Percentiles rank a stretch among this genome's conserved stretches.
These are phyloP conservation scores for Aspergillus bertholletiae DNA, from an alignment of 495 filamentous ascomycete species.

Conservation along the genomic window DNA sequence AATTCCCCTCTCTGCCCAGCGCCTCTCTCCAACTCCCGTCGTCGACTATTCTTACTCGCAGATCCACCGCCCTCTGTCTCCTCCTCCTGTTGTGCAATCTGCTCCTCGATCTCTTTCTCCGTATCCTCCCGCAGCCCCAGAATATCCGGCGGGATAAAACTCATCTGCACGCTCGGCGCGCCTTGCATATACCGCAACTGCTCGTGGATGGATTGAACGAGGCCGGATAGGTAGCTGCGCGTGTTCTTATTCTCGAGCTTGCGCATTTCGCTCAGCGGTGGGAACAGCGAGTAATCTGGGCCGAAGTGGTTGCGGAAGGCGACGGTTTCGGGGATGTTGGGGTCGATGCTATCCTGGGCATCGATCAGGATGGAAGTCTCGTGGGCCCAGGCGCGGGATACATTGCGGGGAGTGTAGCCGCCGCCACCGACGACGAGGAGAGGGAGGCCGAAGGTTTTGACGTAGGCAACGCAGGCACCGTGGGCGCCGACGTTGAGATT, in stretches of 20 bases:
- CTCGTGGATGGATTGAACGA: slow-evolving; percentile 72
- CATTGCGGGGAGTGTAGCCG: slow-evolving; percentile 96
- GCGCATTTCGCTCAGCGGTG: slow-evolving; percentile 65
- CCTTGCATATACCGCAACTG: slow-evolving; percentile 81
- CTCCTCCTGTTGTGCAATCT: slow-evolving; percentile 58
- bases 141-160: slow-evolving; percentile 75
- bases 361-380: slow-evolving; percentile 89
- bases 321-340: slow-evolving; percentile 66
- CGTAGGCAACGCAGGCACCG: slow-evolving; percentile 83
- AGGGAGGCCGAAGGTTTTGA: slow-evolving; percentile 73
- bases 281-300: slow-evolving; percentile 75
- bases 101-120: slow-evolving; percentile 72
- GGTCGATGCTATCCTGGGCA: slow-evolving; percentile 65
- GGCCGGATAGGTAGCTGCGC: slow-evolving; percentile 66
- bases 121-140: slow-evolving; percentile 71
- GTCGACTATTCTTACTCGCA: slow-evolving; percentile 22
- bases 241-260: slow-evolving; percentile 76
- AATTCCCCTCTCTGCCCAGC: slow-evolving; percentile 40
- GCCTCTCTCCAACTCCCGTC: slow-evolving; percentile 41
- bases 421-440: slow-evolving; percentile 90
- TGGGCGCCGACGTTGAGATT: slow-evolving; percentile 94
- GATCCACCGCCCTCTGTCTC: slow-evolving; percentile 35
- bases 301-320: slow-evolving; percentile 79
- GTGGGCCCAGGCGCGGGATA: slow-evolving; percentile 92
- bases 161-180: slow-evolving; percentile 84